phyloP scores from a whole-genome alignment of 176 grass and related monocot species.

The Urochloa ruziziensis region DNA sequence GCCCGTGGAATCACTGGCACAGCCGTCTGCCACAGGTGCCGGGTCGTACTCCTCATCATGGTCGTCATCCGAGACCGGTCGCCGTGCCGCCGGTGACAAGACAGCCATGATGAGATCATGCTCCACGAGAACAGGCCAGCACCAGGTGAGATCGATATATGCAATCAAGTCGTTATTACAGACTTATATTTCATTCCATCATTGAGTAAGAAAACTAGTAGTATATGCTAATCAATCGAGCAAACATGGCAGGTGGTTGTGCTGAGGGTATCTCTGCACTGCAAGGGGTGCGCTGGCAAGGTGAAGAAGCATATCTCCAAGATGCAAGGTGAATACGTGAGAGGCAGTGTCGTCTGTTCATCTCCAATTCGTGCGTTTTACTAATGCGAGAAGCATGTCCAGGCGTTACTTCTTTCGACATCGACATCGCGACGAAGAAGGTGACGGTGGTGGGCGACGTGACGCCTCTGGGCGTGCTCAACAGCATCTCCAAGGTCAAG shows the following conservation, averaged over 20 bases:
- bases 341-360: too few relatives aligned
- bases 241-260: constrained; percentile 60
- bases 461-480: constrained; percentile 82
- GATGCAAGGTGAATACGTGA: constrained; percentile 53
- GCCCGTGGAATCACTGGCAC: background rate
- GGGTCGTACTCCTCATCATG: background rate
- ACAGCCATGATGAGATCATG: constrained; percentile 32
- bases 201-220: too few relatives aligned
- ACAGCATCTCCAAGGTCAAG: constrained; percentile 85
- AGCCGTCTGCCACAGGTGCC: background rate
- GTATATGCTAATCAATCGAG: background rate
- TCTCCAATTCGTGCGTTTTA: background rate
- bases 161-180: background rate
- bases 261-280: constrained; percentile 75
- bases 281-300: constrained; percentile 85
- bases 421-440: constrained; percentile 84
- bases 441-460: constrained; percentile 83
- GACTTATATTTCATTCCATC: background rate
- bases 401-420: constrained; percentile 81
- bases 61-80: background rate
- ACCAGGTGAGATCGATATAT: constrained; percentile 34
- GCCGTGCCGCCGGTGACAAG: background rate
- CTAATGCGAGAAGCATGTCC: background rate
- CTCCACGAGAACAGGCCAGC: constrained; percentile 40
- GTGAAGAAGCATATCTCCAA: constrained; percentile 91